A percentile compares a stretch with the other conserved stretches of the same genome.
These are phyloP conservation scores for Lasiodiplodia sp. DNA, from an alignment of 2,329 filamentous ascomycete genomes.

Conservation along the genomic window DNA sequence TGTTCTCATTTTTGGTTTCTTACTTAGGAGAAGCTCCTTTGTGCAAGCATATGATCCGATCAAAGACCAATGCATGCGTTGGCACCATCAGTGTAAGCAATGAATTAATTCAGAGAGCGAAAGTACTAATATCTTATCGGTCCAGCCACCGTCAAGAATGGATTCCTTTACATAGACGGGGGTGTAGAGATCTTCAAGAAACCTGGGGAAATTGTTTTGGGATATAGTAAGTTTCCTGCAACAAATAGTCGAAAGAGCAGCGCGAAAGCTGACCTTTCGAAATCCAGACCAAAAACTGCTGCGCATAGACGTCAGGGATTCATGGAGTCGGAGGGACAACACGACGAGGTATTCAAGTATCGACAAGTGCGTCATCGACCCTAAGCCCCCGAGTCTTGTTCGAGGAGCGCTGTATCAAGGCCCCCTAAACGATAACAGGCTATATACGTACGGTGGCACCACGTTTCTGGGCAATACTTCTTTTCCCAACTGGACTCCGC, in stretches of 20 bases:
- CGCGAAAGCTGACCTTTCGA: too few species aligned
- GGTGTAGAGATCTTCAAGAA: slow-evolving; percentile 28
- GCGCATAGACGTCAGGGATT: too few species aligned
- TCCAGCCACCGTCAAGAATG: slow-evolving; percentile 21
- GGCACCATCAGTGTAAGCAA: slow-evolving; percentile 28
- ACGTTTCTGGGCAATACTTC: slow-evolving; percentile 18
- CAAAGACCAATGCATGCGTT: slow-evolving; percentile 13
- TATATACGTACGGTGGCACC: slow-evolving; percentile 30
- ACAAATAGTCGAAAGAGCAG: too few species aligned
- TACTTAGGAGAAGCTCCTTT: too few species aligned
- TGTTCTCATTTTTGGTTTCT: too few species aligned
- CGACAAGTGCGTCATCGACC: slow-evolving; percentile 12
- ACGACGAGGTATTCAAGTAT: too few species aligned
- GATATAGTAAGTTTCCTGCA: not conserved
- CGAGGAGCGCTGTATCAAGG: slow-evolving; percentile 31
- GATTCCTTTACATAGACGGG: slow-evolving; percentile 29
- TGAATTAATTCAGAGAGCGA: not conserved
- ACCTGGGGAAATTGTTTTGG: not conserved
- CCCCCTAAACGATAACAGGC: not conserved
- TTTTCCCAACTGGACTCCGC: not conserved
- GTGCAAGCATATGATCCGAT: too few species aligned
- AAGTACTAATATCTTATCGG: too few species aligned
- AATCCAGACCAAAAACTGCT: too few species aligned
- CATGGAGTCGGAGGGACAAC: too few species aligned
- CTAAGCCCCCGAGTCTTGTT: slow-evolving; percentile 35